Percentiles rank a stretch among this genome's conserved stretches.
phyloP scores from a whole-genome alignment of 106 monocot species.

The Chionographis japonica region DNA sequence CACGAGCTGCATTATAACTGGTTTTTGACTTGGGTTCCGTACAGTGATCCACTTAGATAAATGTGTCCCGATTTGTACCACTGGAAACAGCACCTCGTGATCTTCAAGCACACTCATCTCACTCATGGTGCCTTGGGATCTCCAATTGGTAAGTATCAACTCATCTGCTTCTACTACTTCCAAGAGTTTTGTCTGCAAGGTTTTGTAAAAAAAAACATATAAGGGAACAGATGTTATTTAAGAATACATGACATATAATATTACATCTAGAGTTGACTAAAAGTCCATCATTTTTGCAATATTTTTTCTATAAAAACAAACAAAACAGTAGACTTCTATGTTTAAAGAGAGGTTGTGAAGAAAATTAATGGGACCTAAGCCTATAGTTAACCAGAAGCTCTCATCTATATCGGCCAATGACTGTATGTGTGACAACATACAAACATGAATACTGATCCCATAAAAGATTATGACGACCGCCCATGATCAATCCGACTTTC shows the following conservation, averaged over 20 bases:
- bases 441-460: too few relatives aligned
- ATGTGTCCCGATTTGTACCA: slow-evolving; percentile 50
- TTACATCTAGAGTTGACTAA: background rate
- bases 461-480: too few relatives aligned
- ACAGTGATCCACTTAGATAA: slow-evolving; percentile 64
- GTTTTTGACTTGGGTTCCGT: slow-evolving; percentile 55
- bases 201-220: background rate
- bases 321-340: too few relatives aligned
- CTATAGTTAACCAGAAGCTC: too few relatives aligned
- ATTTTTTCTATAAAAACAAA: too few relatives aligned
- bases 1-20: slow-evolving; percentile 64
- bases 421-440: too few relatives aligned
- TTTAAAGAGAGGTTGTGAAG: too few relatives aligned
- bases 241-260: background rate
- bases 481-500: too few relatives aligned
- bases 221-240: background rate
- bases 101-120: slow-evolving; percentile 59
- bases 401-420: too few relatives aligned
- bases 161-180: slow-evolving; percentile 46
- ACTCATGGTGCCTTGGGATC: slow-evolving; percentile 55
- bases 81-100: slow-evolving; percentile 56
- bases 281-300: too few relatives aligned
- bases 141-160: slow-evolving; percentile 61
- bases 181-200: slow-evolving; percentile 37
- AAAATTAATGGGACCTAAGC: too few relatives aligned